A percentile compares a stretch with the other conserved stretches of the same genome.
Evolutionary conservation across 257 asterid species (phyloP).

Genomic region (Jasminum sambac): DNA sequence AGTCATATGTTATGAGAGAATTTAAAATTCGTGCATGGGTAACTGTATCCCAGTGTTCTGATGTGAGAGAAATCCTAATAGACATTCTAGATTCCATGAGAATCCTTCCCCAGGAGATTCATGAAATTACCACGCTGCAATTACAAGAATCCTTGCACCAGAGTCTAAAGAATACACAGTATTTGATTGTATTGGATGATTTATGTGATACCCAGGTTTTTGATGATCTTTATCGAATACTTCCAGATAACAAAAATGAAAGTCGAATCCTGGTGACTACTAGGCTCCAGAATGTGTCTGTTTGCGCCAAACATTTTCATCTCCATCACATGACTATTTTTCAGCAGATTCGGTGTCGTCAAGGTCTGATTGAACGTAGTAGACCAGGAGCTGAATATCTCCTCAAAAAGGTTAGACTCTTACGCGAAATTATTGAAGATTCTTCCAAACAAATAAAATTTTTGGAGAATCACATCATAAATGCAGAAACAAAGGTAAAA

Average conservation of each 20-base stretch:
- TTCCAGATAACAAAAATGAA: conserved; percentile 22
- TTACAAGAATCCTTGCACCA: neutral
- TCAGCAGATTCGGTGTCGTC: too few relatives aligned
- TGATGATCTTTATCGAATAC: neutral
- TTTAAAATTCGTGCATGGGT: conserved; percentile 27
- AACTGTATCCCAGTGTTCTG: neutral
- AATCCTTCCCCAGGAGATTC: neutral
- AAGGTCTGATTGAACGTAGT: too few relatives aligned
- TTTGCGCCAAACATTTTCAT: too few relatives aligned
- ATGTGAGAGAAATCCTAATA: neutral
- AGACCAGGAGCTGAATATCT: too few relatives aligned
- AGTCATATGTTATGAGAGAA: neutral
- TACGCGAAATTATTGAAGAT: too few relatives aligned
- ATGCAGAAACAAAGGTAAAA: too few relatives aligned
- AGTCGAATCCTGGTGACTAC: conserved; percentile 25
- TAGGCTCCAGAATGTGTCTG: neutral
- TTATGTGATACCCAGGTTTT: conserved; percentile 17
- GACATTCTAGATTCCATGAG: conserved; percentile 5
- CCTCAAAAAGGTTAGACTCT: too few relatives aligned
- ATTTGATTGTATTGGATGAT: conserved; percentile 30
- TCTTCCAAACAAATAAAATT: too few relatives aligned
- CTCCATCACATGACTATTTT: too few relatives aligned
- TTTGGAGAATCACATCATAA: too few relatives aligned
- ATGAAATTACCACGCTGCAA: neutral
- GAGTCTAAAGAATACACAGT: conserved; percentile 6